Percentiles rank a stretch among this genome's conserved stretches.
Evolutionary conservation across 208 protist genomes (phyloP).

Genomic region (Acanthamoeba castellanii): DNA sequence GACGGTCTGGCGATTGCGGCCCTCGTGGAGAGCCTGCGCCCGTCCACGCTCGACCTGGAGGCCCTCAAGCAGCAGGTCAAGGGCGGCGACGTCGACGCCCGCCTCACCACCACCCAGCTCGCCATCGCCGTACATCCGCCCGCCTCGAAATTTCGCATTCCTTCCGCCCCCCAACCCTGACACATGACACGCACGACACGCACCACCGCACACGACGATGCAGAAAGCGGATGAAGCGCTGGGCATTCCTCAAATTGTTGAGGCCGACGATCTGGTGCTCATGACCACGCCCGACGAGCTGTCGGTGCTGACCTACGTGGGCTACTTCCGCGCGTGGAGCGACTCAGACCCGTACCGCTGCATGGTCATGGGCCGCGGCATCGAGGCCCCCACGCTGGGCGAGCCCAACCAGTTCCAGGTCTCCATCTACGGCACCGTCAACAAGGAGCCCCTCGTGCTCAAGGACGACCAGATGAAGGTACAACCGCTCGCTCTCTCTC

Average conservation of each 20-base stretch:
- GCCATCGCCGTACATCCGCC: constrained; percentile 5
- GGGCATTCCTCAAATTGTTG: constrained; percentile 61
- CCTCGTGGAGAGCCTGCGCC: constrained; percentile 22
- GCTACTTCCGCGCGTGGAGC: constrained; percentile 66
- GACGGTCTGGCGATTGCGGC: constrained; percentile 58
- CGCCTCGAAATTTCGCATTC: background rate
- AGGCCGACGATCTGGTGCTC: constrained; percentile 58
- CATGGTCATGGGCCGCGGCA: constrained; percentile 65
- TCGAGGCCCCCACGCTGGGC: constrained; percentile 43
- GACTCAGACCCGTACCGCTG: constrained; percentile 60
- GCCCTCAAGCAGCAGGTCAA: constrained; percentile 57
- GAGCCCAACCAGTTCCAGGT: constrained; percentile 62
- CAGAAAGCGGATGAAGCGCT: constrained; percentile 70
- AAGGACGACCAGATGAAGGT: constrained; percentile 66
- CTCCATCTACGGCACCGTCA: constrained; percentile 51
- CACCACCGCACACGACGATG: background rate
- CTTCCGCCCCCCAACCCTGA: background rate
- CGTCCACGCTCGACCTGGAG: constrained; percentile 50
- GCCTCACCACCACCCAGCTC: constrained; percentile 49
- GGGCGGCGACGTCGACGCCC: constrained; percentile 19
- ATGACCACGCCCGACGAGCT: constrained; percentile 41
- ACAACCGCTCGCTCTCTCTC: background rate
- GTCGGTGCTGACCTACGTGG: constrained; percentile 54
- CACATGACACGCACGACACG: background rate
- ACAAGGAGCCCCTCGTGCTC: constrained; percentile 65